Evolutionary conservation across 2,329 filamentous ascomycete genomes (phyloP).

Genomic region (Fusarium albosuccineum): DNA sequence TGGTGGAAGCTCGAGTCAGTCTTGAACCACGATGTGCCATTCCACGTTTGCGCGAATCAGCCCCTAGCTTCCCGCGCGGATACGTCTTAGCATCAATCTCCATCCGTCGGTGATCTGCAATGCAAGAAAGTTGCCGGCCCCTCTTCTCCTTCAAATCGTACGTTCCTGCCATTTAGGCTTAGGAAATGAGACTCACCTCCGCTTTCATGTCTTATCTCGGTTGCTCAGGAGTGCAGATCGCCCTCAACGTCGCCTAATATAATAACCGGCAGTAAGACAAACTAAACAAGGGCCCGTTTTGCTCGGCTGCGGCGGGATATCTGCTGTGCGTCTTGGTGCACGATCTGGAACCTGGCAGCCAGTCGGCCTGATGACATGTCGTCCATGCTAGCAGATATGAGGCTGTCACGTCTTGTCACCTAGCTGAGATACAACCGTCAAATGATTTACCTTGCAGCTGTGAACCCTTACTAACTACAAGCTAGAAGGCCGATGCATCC

Average conservation of each 20-base stretch:
- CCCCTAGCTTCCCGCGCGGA: constrained; percentile 14
- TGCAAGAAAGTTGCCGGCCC: constrained; percentile 20
- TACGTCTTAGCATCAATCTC: constrained; percentile 16
- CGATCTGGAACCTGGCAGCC: background rate
- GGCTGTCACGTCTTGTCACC: background rate
- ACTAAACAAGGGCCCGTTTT: background rate
- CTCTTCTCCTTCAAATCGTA: constrained; percentile 32
- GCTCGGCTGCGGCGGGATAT: constrained; percentile 12
- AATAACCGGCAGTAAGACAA: constrained; percentile 15
- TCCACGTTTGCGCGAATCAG: constrained; percentile 20
- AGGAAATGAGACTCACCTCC: constrained; percentile 38
- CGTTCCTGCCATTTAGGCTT: constrained; percentile 18
- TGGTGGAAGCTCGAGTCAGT: constrained; percentile 32
- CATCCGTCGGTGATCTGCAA: constrained; percentile 35
- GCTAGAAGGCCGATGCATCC: constrained; percentile 7
- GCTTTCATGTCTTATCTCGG: constrained; percentile 38
- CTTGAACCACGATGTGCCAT: constrained; percentile 26
- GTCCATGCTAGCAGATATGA: background rate
- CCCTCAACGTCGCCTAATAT: constrained; percentile 22
- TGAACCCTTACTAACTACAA: background rate
- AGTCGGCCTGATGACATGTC: constrained; percentile 1
- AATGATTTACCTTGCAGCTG: background rate
- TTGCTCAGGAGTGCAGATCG: constrained; percentile 22
- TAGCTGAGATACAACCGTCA: background rate
- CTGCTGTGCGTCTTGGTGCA: constrained; percentile 22